Percentiles rank a stretch among this genome's conserved stretches.
phyloP scores from a whole-genome alignment of 1,284 basidiomycete genomes.

The Flammula alnicola region DNA sequence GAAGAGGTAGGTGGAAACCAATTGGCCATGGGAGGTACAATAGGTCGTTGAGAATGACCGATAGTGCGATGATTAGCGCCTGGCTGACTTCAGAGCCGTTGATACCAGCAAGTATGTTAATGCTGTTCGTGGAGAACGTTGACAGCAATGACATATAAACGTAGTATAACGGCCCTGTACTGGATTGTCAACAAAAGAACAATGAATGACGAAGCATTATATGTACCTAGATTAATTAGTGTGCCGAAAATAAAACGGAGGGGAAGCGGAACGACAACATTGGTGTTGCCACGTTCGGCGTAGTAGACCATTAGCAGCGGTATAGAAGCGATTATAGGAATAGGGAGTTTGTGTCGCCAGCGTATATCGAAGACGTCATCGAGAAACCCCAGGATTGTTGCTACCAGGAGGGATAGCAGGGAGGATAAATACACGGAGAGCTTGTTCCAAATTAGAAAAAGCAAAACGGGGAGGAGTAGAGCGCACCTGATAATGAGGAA shows the following conservation, averaged over 20 bases:
- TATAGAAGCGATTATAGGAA: constrained; percentile 94
- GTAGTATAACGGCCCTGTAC: constrained; percentile 89
- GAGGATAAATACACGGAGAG: constrained; percentile 93
- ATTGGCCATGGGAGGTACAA: constrained; percentile 88
- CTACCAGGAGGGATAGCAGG: constrained; percentile 87
- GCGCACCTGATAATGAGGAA: constrained; percentile 87
- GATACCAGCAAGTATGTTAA: constrained; percentile 98
- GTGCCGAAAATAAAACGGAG: constrained; percentile 73
- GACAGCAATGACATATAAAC: constrained; percentile 95
- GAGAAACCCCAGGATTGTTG: constrained; percentile 93
- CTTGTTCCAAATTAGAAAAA: constrained; percentile 41
- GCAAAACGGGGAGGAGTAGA: constrained; percentile 1
- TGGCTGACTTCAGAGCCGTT: constrained; percentile 97
- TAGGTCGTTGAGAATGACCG: constrained; percentile 90
- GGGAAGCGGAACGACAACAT: constrained; percentile 92
- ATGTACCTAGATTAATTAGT: constrained; percentile 84
- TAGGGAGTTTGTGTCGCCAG: constrained; percentile 98
- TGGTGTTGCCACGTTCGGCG: constrained; percentile 91
- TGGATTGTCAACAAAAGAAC: not conserved
- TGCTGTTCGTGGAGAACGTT: constrained; percentile 97
- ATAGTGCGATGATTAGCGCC: constrained; percentile 90
- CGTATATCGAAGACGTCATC: constrained; percentile 99
- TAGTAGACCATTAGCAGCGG: constrained; percentile 97
- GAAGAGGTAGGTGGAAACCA: constrained; percentile 69
- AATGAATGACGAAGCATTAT: not conserved